Base-by-base conservation (phyloP, 2,329 filamentous ascomycete genomes). In the Dactylellina drechsleri region DNA sequence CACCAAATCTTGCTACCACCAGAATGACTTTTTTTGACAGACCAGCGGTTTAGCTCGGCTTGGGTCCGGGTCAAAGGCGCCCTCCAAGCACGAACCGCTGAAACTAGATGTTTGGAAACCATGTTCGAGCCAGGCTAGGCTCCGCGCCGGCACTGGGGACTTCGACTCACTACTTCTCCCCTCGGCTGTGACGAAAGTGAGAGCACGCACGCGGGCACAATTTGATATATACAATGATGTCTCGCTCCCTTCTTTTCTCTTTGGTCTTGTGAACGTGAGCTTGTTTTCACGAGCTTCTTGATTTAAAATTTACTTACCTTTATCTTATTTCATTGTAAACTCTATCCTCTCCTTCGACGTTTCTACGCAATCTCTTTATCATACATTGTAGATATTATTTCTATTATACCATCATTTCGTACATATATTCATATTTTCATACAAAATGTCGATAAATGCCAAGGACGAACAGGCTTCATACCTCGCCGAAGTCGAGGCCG, bases 401-500 rank as follows among this genome's bases (percentile, higher is more conserved):
- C n/a, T 20, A 18, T 23, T 16, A 20, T 23, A 18, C 20, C 18
- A 18, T n/a, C 13, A 54, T 31, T 47, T 54, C 52, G 43, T 49
- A 59, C 18, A 26, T 53, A 28, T 56, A 58, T 50, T 62, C 43
- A 74, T 50, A 53, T 23, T 52, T 43, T 23, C 18, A 36, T 12
- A 41, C 43, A 49, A 36, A n/a, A 74, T 74, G 70, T 74, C 70
- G 62, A 54, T 74, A 67, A 74, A 67, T 57, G 70, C 67, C 20
- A 66, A 78, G 53, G 78, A 73, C 53, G 78, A 79, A 61, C 77
- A 79, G 64, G 71, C 77, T 31, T 60, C 77, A 80, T 97, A 91
- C 84, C 86, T 88, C 80, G 87, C 90, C 78, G 95, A 99, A 82
- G 92, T 98, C 74, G 88, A 90, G 80, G 89, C 91, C 78, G 90